Conservation (phyloP, 805 yeast genomes). For the Nakazawaea ernobii region DNA sequence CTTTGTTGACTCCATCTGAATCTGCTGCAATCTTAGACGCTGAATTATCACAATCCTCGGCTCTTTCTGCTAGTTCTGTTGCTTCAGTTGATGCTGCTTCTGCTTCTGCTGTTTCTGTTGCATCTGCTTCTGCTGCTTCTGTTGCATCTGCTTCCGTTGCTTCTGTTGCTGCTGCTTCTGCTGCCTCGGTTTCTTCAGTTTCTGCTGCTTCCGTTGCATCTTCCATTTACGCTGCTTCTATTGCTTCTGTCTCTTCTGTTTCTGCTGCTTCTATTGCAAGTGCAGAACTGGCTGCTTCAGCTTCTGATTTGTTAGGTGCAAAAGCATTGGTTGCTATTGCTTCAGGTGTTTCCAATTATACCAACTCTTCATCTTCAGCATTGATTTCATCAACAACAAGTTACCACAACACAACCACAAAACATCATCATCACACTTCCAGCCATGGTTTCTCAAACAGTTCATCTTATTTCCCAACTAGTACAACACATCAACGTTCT, state of each 20-base stretch:
- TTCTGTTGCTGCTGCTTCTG: constrained; percentile 27
- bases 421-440: constrained; percentile 5
- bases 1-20: constrained; percentile 41
- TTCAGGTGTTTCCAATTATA: constrained; percentile 26
- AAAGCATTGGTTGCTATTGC: constrained; percentile 36
- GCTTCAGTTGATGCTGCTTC: constrained; percentile 29
- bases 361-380: constrained; percentile 15
- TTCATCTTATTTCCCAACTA: constrained; percentile 10
- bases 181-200: constrained; percentile 33
- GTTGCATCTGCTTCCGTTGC: constrained; percentile 18
- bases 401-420: constrained; percentile 10
- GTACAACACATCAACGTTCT: constrained; percentile 11
- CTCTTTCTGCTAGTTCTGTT: constrained; percentile 26
- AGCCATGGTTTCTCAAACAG: constrained; percentile 1
- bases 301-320: constrained; percentile 25
- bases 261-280: constrained; percentile 21
- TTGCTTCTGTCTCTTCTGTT: constrained; percentile 19
- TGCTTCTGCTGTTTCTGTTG: constrained; percentile 16
- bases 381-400: constrained; percentile 1
- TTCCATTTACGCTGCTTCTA: constrained; percentile 20
- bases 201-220: constrained; percentile 27
- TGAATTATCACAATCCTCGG: constrained; percentile 16
- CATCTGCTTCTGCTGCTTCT: constrained; percentile 20
- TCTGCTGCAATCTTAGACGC: constrained; percentile 24
- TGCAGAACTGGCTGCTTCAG: constrained; percentile 13